Percentiles rank a stretch among this genome's conserved stretches.
Evolutionary conservation across 768 basidiomycete species (phyloP).

Genomic region (Suillus occidentalis): DNA sequence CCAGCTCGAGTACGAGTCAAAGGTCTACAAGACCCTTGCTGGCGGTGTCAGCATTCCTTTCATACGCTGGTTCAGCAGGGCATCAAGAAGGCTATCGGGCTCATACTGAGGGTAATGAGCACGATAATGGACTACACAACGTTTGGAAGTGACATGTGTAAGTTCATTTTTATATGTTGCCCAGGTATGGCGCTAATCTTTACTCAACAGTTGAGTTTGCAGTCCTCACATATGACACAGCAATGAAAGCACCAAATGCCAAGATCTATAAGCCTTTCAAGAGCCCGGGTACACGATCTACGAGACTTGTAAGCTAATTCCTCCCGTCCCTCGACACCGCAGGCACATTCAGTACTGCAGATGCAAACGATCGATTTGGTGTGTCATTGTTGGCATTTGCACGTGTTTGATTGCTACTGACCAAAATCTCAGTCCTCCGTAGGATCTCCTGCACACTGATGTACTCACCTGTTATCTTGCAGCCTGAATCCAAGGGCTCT

Average conservation of each 20-base stretch:
- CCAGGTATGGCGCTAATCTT: background rate
- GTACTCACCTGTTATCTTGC: no score
- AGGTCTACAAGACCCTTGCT: conserved; percentile 97
- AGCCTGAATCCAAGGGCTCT: no score
- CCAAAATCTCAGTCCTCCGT: no score
- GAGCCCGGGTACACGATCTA: no score
- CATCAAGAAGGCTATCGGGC: conserved; percentile 88
- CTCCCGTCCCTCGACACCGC: no score
- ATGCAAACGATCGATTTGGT: no score
- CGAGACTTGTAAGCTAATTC: no score
- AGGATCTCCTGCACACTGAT: no score
- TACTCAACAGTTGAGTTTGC: conserved; percentile 84
- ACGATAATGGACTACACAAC: conserved; percentile 99
- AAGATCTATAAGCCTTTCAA: conserved; percentile 92
- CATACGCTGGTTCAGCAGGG: conserved; percentile 87
- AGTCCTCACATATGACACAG: conserved; percentile 82
- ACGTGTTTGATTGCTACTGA: no score
- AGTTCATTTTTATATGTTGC: conserved; percentile 29
- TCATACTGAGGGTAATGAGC: conserved; percentile 94
- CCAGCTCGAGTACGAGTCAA: conserved; percentile 98
- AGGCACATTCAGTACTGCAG: no score
- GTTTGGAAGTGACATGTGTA: conserved; percentile 92
- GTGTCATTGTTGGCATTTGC: no score
- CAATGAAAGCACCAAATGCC: conserved; percentile 75
- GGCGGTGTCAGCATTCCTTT: conserved; percentile 99